Evolutionary conservation across 2,329 filamentous ascomycete species (phyloP), one percentile per base, ranked within the genome.

Genomic region (Ceratocystiopsis sp.): DNA sequence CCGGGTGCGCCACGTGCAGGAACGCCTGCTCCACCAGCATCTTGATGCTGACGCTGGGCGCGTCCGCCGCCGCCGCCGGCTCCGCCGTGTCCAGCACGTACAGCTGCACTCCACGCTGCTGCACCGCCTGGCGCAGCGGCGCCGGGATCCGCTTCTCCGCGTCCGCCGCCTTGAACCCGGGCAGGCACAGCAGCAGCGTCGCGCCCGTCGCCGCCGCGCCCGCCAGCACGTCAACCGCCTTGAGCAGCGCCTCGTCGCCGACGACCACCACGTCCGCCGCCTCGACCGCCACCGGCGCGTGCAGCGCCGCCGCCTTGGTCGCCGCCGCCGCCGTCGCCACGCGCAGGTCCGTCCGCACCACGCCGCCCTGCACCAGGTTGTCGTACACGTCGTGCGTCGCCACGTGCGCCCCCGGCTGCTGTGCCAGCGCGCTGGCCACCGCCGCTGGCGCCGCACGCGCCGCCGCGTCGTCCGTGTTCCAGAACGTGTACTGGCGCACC

Each of bases 401-500:
- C 50, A 80, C 63, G 50, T 78, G 75, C 54, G 55, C 70, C 61
- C 65, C 82, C 60, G 64, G 83, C 59, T 73, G 86, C 68, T 80
- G 78, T 69, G 78, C 89, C 68, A 68, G 73, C 13, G 76, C 56
- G 45, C 62, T 66, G 49, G 71, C 69, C 25, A 79, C 57, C 35
- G 66, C 72, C 18, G 72, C 62, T 12, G 85, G 79, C 1, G 84
- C 78, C 46, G 67, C 67, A 42, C 71, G 68, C 42, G 80, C 72
- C 1, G 67, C 62, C 25, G 86, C 86, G 58, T 78, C 73, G 55
- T 94, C 89, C 36, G 83, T 59, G 52, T 95, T 84, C 86, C 87
- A 96, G 71, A 98, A 95, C 13, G 79, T 80, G 65, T 91, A 96
- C 61, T 96, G 83, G 59, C 84, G 73, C 17, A 78, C 75, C 5